A percentile compares a stretch with the other conserved stretches of the same genome.
phyloP scores from a whole-genome alignment of 257 asterid species.

The Solanum chaucha region DNA sequence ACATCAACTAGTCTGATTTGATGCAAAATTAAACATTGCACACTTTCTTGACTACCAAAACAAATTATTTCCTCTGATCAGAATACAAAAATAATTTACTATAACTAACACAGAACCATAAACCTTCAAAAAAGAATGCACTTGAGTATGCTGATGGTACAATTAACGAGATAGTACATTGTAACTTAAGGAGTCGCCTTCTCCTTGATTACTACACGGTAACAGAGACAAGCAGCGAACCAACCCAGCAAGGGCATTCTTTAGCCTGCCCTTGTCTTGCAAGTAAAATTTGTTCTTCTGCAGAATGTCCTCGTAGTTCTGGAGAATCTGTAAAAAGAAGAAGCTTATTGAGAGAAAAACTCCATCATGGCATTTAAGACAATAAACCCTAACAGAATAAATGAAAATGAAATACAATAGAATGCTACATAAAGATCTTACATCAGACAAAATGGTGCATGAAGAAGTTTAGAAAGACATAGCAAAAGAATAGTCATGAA shows the following conservation, averaged over 20 bases:
- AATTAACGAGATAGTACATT: conserved; percentile 36
- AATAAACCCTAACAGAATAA: neutral
- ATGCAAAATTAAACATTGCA: neutral
- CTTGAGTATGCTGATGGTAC: neutral
- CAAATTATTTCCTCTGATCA: neutral
- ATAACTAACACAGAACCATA: neutral
- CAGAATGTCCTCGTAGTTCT: conserved; percentile 50
- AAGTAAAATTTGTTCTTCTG: conserved; percentile 61
- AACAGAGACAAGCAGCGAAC: conserved; percentile 67
- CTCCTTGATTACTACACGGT: conserved; percentile 37
- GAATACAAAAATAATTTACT: neutral
- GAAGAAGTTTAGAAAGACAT: neutral
- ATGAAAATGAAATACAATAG: neutral
- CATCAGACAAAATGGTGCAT: neutral
- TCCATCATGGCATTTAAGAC: neutral
- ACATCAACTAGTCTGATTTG: neutral
- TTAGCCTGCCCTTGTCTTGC: conserved; percentile 69
- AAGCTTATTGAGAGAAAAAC: neutral
- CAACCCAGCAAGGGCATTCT: conserved; percentile 58
- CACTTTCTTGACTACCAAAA: neutral
- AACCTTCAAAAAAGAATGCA: neutral
- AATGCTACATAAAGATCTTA: neutral
- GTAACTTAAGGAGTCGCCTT: conserved; percentile 29
- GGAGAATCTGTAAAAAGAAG: conserved; percentile 56
- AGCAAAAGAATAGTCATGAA: neutral